Evolutionary conservation across 192 early-diverging fungal genomes (phyloP).

Genomic region (Dimargaris xerosporica): DNA sequence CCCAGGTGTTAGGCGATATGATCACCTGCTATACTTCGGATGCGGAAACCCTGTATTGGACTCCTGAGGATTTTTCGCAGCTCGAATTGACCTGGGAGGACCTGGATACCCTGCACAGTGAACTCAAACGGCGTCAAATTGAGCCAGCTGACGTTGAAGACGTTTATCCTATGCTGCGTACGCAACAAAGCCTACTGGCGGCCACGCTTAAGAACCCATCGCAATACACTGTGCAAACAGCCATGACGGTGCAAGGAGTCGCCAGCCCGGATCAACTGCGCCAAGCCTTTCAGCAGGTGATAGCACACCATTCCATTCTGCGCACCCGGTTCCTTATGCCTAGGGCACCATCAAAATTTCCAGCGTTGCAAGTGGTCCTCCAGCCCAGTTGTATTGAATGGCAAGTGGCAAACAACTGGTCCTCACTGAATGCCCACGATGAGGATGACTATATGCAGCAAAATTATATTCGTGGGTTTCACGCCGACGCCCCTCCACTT

Average conservation of each 20-base stretch:
- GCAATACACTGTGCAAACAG: neutral
- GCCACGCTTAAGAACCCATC: neutral
- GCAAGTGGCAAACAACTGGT: neutral
- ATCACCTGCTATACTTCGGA: neutral
- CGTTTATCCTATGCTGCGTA: neutral
- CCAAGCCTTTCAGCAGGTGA: neutral
- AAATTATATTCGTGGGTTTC: neutral
- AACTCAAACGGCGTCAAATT: neutral
- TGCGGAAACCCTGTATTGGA: neutral
- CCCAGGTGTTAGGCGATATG: neutral
- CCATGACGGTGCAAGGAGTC: neutral
- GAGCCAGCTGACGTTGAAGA: neutral
- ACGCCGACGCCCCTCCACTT: neutral
- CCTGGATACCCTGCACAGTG: neutral
- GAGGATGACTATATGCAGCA: neutral
- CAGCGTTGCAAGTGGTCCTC: neutral
- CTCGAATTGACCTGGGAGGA: neutral
- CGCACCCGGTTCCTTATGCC: constrained; percentile 1
- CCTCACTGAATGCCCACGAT: neutral
- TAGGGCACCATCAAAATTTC: neutral
- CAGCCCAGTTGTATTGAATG: neutral
- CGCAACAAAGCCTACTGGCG: neutral
- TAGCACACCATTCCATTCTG: neutral
- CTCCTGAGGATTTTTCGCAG: neutral
- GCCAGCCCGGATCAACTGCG: neutral